A percentile compares a stretch with the other conserved stretches of the same genome.
Conservation (phyloP, 2,329 filamentous ascomycete genomes). For the Talaromyces pinophilus region DNA sequence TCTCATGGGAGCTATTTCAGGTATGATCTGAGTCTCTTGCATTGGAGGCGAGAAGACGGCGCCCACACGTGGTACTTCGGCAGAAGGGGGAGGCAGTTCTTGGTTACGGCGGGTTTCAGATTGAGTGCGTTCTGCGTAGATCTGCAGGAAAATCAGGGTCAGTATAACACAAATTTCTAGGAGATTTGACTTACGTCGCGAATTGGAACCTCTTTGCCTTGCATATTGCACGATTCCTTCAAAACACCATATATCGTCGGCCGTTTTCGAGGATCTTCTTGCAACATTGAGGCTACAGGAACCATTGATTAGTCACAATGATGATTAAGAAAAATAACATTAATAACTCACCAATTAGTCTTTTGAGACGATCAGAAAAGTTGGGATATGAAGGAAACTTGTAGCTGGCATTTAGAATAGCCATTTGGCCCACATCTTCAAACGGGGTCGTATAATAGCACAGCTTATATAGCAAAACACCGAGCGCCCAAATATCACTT, state of each 20-base stretch:
- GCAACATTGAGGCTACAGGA: conserved; percentile 76
- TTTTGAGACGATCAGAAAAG: conserved; percentile 88
- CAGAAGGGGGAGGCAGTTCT: conserved; percentile 59
- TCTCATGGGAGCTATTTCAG: conserved; percentile 91
- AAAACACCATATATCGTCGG: conserved; percentile 96
- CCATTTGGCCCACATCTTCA: conserved; percentile 95
- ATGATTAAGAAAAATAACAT: background rate
- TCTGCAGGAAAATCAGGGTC: conserved; percentile 1
- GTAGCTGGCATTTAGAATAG: conserved; percentile 93
- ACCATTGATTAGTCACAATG: background rate
- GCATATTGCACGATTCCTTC: conserved; percentile 83
- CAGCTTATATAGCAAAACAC: conserved; percentile 93
- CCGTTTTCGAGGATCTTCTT: conserved; percentile 73
- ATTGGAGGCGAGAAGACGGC: conserved; percentile 77
- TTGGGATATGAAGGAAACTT: conserved; percentile 84
- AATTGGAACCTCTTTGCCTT: conserved; percentile 80
- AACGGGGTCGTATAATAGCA: conserved; percentile 99
- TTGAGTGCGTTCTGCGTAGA: conserved; percentile 63
- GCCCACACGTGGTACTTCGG: conserved; percentile 66
- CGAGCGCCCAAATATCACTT: conserved; percentile 96
- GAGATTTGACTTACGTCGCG: conserved; percentile 68
- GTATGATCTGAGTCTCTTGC: conserved; percentile 70
- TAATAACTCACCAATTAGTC: conserved; percentile 70
- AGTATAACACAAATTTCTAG: background rate
- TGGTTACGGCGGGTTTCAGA: conserved; percentile 65